Evolutionary conservation across 1,139 yeast genomes (phyloP).

Genomic region (Saccharomyces hybrid): DNA sequence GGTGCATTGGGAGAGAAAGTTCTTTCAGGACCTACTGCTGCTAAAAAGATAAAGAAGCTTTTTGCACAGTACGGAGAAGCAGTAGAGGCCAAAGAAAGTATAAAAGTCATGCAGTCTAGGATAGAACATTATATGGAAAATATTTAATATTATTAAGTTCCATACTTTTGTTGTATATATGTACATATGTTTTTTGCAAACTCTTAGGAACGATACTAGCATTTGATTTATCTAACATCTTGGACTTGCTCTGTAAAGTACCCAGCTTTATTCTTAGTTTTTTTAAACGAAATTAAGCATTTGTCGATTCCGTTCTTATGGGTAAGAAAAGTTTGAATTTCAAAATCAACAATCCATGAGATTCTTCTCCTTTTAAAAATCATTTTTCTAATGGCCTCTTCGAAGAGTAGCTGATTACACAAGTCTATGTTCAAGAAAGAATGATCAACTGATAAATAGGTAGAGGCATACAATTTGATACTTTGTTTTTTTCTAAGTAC

Average conservation of each 20-base stretch:
- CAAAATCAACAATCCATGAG: not conserved
- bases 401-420: not conserved
- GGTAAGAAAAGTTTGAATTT: not conserved
- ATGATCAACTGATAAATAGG: not conserved
- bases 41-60: conserved; percentile 38
- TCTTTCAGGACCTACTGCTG: conserved; percentile 40
- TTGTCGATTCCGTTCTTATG: not conserved
- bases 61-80: conserved; percentile 56
- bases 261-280: too few relatives aligned
- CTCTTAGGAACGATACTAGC: not conserved
- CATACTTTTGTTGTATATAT: not conserved
- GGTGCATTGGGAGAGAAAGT: conserved; percentile 44
- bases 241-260: too few relatives aligned
- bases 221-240: not conserved
- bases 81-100: conserved; percentile 22
- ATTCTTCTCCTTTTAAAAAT: not conserved
- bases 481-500: not conserved
- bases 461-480: not conserved
- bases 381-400: not conserved
- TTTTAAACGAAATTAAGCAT: not conserved
- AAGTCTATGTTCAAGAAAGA: not conserved
- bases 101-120: conserved; percentile 14
- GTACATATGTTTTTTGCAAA: not conserved
- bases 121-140: conserved; percentile 11
- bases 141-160: conserved; percentile 6